phyloP scores from a whole-genome alignment of 2,329 filamentous ascomycete species.

The Tetracladium maxilliforme region DNA sequence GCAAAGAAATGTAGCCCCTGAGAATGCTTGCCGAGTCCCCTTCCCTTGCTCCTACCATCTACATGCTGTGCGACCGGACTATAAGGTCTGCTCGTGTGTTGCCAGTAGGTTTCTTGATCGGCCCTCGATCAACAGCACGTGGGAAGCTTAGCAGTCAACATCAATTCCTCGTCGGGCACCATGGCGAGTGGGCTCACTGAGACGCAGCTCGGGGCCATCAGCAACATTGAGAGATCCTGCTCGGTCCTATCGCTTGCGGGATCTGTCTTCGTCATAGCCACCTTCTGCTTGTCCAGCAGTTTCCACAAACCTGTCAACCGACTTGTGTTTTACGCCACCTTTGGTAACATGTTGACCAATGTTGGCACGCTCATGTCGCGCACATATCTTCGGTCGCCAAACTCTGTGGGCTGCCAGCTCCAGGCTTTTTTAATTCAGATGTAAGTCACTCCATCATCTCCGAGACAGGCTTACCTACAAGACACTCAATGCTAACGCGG shows the following conservation, averaged over 20 bases:
- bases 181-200: no score
- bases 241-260: slow-evolving; percentile 59
- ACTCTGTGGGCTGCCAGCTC: slow-evolving; percentile 35
- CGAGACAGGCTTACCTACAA: slow-evolving; percentile 6
- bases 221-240: slow-evolving; percentile 49
- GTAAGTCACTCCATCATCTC: slow-evolving; percentile 25
- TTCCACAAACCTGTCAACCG: slow-evolving; percentile 77
- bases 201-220: slow-evolving; percentile 41
- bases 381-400: slow-evolving; percentile 34
- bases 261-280: slow-evolving; percentile 55
- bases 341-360: slow-evolving; percentile 64
- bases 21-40: no score
- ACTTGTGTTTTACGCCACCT: slow-evolving; percentile 66
- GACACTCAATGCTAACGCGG: no score
- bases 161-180: no score
- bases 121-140: no score
- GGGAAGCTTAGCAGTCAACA: no score
- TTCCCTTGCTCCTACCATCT: no score
- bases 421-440: slow-evolving; percentile 66
- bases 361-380: slow-evolving; percentile 56
- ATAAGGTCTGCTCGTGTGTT: no score
- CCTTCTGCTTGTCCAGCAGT: slow-evolving; percentile 49
- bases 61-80: no score
- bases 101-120: no score
- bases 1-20: no score